Percentiles rank a stretch among this genome's conserved stretches.
Conservation (phyloP, 2,329 filamentous ascomycete genomes). For the Diaporthe sp. region DNA sequence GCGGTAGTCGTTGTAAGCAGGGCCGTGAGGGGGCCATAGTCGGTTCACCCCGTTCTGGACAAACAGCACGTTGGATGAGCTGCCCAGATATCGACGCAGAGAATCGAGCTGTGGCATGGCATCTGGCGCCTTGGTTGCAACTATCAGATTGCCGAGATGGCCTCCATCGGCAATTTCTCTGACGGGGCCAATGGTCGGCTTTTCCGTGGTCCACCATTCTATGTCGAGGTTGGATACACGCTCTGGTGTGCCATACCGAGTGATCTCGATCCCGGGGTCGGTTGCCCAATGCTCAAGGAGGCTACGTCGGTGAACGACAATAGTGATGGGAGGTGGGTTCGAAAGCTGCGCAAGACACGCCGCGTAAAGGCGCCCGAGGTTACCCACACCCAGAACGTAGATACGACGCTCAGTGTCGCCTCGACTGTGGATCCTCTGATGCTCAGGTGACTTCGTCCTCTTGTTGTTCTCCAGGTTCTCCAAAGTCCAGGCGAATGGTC, state of each 20-base stretch:
- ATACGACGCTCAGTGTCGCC: constrained; percentile 62
- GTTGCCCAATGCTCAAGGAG: constrained; percentile 64
- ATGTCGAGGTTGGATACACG: constrained; percentile 59
- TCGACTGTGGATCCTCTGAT: constrained; percentile 41
- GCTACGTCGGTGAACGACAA: constrained; percentile 78
- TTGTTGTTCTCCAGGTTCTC: constrained; percentile 38
- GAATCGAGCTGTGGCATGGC: constrained; percentile 73
- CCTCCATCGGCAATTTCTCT: constrained; percentile 56
- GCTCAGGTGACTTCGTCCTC: constrained; percentile 26
- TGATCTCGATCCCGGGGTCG: constrained; percentile 60
- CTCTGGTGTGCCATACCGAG: constrained; percentile 51
- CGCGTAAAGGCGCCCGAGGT: constrained; percentile 84
- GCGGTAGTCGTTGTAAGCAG: constrained; percentile 57
- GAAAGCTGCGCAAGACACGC: constrained; percentile 74
- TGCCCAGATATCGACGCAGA: constrained; percentile 73
- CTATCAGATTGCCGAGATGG: constrained; percentile 78
- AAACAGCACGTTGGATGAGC: constrained; percentile 81
- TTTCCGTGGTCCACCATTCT: constrained; percentile 68
- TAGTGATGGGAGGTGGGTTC: constrained; percentile 79
- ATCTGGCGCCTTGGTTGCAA: constrained; percentile 81
- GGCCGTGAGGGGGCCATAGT: constrained; percentile 68
- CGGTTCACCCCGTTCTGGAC: constrained; percentile 90
- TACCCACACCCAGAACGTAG: constrained; percentile 85
- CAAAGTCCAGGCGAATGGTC: constrained; percentile 44
- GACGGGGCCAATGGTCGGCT: constrained; percentile 53